Base-by-base conservation (phyloP, 257 asterid species). In the Galeopsis tetrahit region DNA sequence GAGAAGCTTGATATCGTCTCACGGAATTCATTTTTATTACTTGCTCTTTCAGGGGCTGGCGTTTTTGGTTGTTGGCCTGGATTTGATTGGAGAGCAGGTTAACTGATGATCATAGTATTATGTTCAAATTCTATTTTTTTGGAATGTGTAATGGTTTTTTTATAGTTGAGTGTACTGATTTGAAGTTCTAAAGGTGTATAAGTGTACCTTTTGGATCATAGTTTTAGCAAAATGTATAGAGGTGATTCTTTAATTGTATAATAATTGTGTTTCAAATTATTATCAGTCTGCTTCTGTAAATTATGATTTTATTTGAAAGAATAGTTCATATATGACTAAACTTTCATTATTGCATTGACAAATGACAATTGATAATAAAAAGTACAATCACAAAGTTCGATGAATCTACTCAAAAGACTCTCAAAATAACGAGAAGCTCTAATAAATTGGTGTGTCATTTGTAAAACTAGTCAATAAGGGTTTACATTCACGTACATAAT, bases 11-110 rank as follows among this genome's bases (percentile, higher is more conserved):
- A 28, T 82, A 36, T 82, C 86, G 2, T 77, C 83, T 17, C 86
- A 76, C 1, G 86, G 83, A 3, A 82, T 82, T 33, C 84, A 82
- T 70, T 82, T 82, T 73, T 82, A 82, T 42, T 82, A 76, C 82
- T 42, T 82, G 77, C 72, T 82, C 74, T 82, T 82, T 63, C 86
- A 82, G 31, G 85, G 86, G 21, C 7, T 78, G 70, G 62, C 84
- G 0, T 82, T 82, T 72, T 55, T 82, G 4, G 36, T 79, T 7
- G 82, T 82, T 40, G 86, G 86, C 13, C 46, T 82, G 42, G 86
- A 82, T 71, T 72, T 82, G 44, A 79, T 82, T 14, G 82, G 84
- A 6, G 86, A 82, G 72, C 86, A 79, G 53, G 78, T 79, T 63
- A 72, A 79, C 64, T 78, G 70, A 77, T 44, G 5, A 43, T 14